Percentiles rank a stretch among this genome's conserved stretches.
These are phyloP conservation scores for Bretziella fagacearum DNA, from an alignment of 2,329 filamentous ascomycete genomes.

Conservation along the genomic window DNA sequence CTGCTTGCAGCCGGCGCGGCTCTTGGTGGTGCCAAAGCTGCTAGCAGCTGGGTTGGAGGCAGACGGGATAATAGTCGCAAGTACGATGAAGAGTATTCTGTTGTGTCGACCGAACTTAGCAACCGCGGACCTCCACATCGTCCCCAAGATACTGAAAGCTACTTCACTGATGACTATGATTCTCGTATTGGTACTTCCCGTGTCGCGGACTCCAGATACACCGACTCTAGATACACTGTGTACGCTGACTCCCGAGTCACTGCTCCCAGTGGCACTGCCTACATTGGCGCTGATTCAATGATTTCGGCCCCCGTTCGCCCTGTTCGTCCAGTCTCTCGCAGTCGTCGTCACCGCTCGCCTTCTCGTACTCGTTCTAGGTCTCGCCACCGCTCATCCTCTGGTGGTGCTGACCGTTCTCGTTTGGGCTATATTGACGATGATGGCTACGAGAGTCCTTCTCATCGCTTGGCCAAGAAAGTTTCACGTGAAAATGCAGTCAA, in stretches of 20 bases:
- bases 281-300: constrained; percentile 7
- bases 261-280: constrained; percentile 8
- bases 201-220: constrained; percentile 11
- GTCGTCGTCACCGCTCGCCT: not conserved
- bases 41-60: constrained; percentile 34
- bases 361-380: not conserved
- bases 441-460: constrained; percentile 36
- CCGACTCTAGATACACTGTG: constrained; percentile 10
- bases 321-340: constrained; percentile 2
- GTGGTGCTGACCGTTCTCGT: constrained; percentile 25
- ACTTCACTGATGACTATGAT: constrained; percentile 38
- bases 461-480: constrained; percentile 24
- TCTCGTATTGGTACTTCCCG: constrained; percentile 28
- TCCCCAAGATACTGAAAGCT: constrained; percentile 28
- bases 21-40: constrained; percentile 44
- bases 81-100: constrained; percentile 44
- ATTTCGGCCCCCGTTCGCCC: constrained; percentile 6
- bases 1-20: constrained; percentile 43
- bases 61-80: constrained; percentile 30
- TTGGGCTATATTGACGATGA: constrained; percentile 16
- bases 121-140: constrained; percentile 28
- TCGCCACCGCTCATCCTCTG: constrained; percentile 7
- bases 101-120: constrained; percentile 44
- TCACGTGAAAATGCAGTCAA: constrained; percentile 29
- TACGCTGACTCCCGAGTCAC: constrained; percentile 12